Base-by-base conservation (phyloP, 192 early-diverging fungal genomes). In the Allomyces arbusculus region DNA sequence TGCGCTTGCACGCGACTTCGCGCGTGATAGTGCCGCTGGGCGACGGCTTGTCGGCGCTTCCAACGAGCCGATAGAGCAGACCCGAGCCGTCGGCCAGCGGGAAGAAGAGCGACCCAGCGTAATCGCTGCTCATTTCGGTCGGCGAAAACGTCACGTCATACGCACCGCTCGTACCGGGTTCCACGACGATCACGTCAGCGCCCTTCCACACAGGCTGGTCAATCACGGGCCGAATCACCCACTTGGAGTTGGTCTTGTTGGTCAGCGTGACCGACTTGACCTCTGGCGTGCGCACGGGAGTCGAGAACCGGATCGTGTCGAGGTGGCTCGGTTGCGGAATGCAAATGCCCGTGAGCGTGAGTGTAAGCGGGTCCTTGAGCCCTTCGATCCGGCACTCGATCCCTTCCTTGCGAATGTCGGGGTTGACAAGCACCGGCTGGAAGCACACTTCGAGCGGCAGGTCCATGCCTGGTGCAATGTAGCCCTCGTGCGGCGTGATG, bases 391-490 rank as follows among this genome's bases (percentile, higher is more conserved):
- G 22, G 65, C 81, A 81, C 10, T 66, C 62, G 58, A 84, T 63
- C 61, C 75, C 80, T 50, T 84, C 82, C 61, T 78, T 76, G 7
- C 81, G 72, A 24, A 83, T 78, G 62, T 81, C 81, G 28, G 75
- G 71, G 65, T 78, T 79, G n/a, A 84, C 33, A 45, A 79, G 75
- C 14, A 62, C 61, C 22, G 82, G 82, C 65, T 81, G 81, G 70
- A 84, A 84, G 1, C 73, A 74, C 24, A 84, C 78, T 64, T 84
- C 82, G 26, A 84, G 63, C 45, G 79, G 70, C 20, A 84, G 68
- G 24, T 84, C 81, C 77, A 83, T 80, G 28, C 81, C 79, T 12
- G 82, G 82, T 3, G 82, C 82, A 61, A 83, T 83, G 64, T 83
- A 84, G 1, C 81, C 82, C 65, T 84, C 81, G 11, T 72, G 66